Evolutionary conservation across 139 green algal species (phyloP).

Genomic region (Pseudopediastrum boryanum): DNA sequence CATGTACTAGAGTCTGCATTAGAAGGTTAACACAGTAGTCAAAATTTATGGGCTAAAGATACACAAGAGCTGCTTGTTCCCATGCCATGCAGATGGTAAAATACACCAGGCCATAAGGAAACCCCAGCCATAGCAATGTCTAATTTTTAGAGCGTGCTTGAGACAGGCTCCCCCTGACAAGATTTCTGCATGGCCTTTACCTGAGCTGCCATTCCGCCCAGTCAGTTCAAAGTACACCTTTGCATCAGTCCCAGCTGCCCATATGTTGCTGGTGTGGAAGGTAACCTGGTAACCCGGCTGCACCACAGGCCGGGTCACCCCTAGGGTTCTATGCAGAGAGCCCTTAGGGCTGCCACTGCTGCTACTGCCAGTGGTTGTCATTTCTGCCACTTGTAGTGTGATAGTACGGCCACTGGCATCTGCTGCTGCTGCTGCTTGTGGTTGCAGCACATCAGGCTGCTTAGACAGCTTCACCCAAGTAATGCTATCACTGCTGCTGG

Average conservation of each 20-base stretch:
- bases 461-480: slow-evolving; percentile 41
- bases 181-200: slow-evolving; percentile 12
- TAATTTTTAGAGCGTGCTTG: too few species aligned
- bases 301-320: slow-evolving; percentile 33
- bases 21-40: too few species aligned
- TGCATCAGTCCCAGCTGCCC: slow-evolving; percentile 38
- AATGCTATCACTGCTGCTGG: slow-evolving; percentile 43
- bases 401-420: too few species aligned
- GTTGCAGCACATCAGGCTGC: background rate
- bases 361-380: background rate
- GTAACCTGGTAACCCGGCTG: slow-evolving; percentile 59
- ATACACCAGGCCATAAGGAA: too few species aligned
- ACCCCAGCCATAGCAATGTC: too few species aligned
- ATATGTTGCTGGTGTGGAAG: slow-evolving; percentile 57
- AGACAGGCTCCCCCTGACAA: background rate
- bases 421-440: slow-evolving; percentile 22
- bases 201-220: slow-evolving; percentile 63
- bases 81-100: too few species aligned
- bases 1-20: too few species aligned
- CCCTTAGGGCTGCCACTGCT: background rate
- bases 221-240: slow-evolving; percentile 77
- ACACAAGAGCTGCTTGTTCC: too few species aligned
- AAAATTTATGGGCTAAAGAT: too few species aligned
- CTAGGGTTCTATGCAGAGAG: slow-evolving; percentile 41
- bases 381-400: too few species aligned